phyloP scores from a whole-genome alignment of 805 yeast genomes.

The Nakazawaea sp. region DNA sequence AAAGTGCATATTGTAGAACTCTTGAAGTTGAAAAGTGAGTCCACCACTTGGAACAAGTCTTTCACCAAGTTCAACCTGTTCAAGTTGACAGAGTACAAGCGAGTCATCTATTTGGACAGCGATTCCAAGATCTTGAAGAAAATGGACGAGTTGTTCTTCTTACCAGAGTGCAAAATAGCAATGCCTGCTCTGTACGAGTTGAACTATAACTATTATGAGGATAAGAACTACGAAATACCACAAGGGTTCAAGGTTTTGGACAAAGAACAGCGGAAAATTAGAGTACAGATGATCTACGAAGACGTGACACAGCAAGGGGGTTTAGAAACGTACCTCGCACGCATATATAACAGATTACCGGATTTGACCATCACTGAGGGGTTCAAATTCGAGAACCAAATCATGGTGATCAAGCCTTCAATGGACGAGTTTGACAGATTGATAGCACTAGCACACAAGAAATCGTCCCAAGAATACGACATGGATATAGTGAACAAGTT shows the following conservation, averaged over 20 bases:
- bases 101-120: constrained; percentile 52
- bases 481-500: constrained; percentile 45
- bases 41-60: constrained; percentile 39
- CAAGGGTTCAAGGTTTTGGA: constrained; percentile 12
- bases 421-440: constrained; percentile 16
- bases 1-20: constrained; percentile 21
- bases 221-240: constrained; percentile 4
- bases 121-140: constrained; percentile 37
- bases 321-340: not conserved
- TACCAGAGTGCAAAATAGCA: constrained; percentile 40
- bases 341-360: constrained; percentile 33
- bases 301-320: constrained; percentile 5
- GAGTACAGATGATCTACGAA: constrained; percentile 4
- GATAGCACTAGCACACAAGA: constrained; percentile 19
- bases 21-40: constrained; percentile 14
- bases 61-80: constrained; percentile 52
- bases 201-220: constrained; percentile 20
- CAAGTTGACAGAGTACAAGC: constrained; percentile 38
- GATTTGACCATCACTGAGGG: constrained; percentile 14
- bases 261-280: constrained; percentile 3
- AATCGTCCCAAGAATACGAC: constrained; percentile 35
- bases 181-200: constrained; percentile 39
- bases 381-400: constrained; percentile 31
- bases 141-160: constrained; percentile 45
- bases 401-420: constrained; percentile 57